Base-by-base conservation (phyloP, 768 basidiomycete genomes). In the Pilatotrama ljubarskyi region DNA sequence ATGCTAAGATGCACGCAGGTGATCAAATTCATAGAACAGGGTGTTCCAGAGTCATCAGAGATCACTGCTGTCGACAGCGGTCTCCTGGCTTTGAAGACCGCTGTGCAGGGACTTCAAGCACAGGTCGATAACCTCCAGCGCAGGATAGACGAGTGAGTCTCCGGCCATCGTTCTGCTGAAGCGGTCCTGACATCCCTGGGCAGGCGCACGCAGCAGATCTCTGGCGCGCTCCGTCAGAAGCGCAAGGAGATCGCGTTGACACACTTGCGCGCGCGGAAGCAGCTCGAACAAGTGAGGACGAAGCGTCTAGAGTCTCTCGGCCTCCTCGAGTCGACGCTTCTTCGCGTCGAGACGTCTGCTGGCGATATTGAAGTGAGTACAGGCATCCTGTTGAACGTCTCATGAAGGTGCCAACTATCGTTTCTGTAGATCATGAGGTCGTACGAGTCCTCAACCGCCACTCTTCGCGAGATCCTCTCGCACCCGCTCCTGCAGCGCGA, bases 281-380 rank as follows among this genome's bases (percentile, higher is more conserved):
- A 85, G 54, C 76, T 95, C 7, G 89, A 95, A 64, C 90, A 88
- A 13, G 73, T 95, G 0, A 75, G 95, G 15, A 74, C 75, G 25
- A 93, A 93, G 68, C 86, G 94, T 13, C 72, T 95, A 2, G 82
- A 78, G 10, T 87, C 93, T 1, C 76, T 93, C 5, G 82, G 85
- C 57, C 90, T 85, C 37, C 76, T 98, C 8, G 86, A 90, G 64
- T 77, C 83, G 13, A 93, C 94, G 0, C 72, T 97, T 37, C 76
- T 92, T 44, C 82, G 84, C 44, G 92, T 98, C 5, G 93, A 98
- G 74, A 83, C 86, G 3, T 91, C 95, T n/a, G 91, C 91, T 26
- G 88, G 88, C 2, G 91, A 98, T 72, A 80, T 95, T 11, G 88
- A 93, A 79, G 95, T 95, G 69, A 42, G 76, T 69, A 58, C 44